Evolutionary conservation across 2,329 filamentous ascomycete species (phyloP).

Genomic region (Fusarium newnesense): DNA sequence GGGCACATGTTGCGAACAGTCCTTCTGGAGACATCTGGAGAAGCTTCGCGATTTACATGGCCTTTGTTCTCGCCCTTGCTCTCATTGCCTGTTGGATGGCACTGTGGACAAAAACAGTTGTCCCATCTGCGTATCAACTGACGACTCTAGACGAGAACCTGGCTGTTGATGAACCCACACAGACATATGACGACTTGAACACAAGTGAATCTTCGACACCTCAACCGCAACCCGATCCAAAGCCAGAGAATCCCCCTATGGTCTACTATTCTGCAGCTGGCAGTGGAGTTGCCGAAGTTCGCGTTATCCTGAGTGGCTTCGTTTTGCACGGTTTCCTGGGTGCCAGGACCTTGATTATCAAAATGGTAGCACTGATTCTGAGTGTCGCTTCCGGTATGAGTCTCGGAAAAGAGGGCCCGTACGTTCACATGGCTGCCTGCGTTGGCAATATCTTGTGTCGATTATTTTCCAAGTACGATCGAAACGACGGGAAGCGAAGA

Average conservation of each 20-base stretch:
- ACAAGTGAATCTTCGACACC: conserved; percentile 59
- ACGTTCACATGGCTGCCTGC: conserved; percentile 96
- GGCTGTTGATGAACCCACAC: conserved; percentile 67
- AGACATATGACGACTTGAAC: conserved; percentile 52
- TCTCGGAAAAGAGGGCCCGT: conserved; percentile 93
- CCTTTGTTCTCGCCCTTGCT: conserved; percentile 76
- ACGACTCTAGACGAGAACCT: conserved; percentile 94
- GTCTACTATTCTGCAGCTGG: conserved; percentile 96
- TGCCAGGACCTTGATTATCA: conserved; percentile 85
- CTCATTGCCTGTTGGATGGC: conserved; percentile 81
- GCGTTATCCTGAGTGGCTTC: conserved; percentile 97
- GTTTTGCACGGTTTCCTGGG: conserved; percentile 96
- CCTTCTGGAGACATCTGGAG: conserved; percentile 67
- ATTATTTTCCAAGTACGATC: conserved; percentile 92
- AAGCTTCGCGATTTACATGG: conserved; percentile 82
- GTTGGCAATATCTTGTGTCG: conserved; percentile 96
- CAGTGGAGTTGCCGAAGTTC: conserved; percentile 95
- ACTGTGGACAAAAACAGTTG: conserved; percentile 90
- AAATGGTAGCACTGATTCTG: conserved; percentile 83
- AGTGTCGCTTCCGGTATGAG: conserved; percentile 94
- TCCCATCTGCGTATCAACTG: conserved; percentile 87
- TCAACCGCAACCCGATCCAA: conserved; percentile 51
- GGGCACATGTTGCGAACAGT: conserved; percentile 61
- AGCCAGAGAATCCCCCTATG: conserved; percentile 71
- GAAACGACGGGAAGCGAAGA: conserved; percentile 92